phyloP scores from a whole-genome alignment of 305 asterid species.

The Solanum hybrid region DNA sequence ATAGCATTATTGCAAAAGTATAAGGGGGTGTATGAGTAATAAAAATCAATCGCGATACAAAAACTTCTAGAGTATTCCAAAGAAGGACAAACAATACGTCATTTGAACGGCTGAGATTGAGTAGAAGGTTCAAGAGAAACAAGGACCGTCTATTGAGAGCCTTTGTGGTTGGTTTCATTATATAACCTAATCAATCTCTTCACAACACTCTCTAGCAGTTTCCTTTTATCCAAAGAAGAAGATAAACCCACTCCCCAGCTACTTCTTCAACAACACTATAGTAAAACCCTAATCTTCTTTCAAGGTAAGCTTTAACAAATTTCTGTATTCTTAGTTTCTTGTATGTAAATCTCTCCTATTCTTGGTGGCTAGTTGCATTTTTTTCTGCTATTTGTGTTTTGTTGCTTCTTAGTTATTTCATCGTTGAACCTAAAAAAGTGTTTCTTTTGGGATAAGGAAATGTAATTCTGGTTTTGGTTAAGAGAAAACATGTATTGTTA shows the following conservation, averaged over 20 bases:
- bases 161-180: not conserved
- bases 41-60: not conserved
- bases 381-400: not conserved
- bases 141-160: not conserved
- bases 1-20: not conserved
- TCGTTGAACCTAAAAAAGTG: not conserved
- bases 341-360: not conserved
- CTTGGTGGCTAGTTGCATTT: not conserved
- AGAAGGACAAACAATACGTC: slow-evolving; percentile 3
- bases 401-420: not conserved
- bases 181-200: slow-evolving; percentile 3
- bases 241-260: not conserved
- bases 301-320: not conserved
- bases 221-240: not conserved
- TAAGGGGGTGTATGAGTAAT: not conserved
- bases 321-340: not conserved
- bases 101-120: slow-evolving; percentile 32
- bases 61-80: slow-evolving; percentile 37
- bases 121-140: slow-evolving; percentile 28
- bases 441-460: not conserved
- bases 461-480: not conserved
- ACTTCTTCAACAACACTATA: not conserved
- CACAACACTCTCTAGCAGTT: not conserved
- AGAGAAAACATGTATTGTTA: not conserved
- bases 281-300: not conserved